Evolutionary conservation across 1,284 basidiomycete genomes (phyloP), one percentile per base, ranked within the genome.

Genomic region (Thelephora terrestris): DNA sequence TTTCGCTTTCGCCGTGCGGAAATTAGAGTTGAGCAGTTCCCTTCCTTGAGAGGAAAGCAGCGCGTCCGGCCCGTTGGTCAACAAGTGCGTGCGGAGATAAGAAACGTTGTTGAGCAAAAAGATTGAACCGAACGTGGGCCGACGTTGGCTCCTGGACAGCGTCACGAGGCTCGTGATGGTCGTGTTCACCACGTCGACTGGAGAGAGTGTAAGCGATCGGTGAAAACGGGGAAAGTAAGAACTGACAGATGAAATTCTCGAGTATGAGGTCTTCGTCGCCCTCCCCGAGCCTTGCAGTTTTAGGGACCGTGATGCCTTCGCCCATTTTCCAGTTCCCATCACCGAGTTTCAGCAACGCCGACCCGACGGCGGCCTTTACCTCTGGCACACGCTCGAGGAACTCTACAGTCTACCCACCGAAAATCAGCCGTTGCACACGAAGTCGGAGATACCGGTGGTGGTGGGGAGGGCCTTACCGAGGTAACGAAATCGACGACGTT

Each of bases 291-390:
- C 75, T 77, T 3, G 63, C 52, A 1, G 60, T 62, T 55, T 77
- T 79, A 4, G 74, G 75, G 2, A 81, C 76, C 54, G 74, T 73
- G 24, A 82, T 71, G 2, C 86, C 85, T 52, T 87, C 85, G 4
- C 87, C 86, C 86, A 90, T 89, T 64, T 78, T 85, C 86, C 87
- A 90, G 55, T 90, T 90, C 3, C 86, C 86, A 52, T 90, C 86
- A 1, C 86, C 86, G 1, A 90, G 72, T 1, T 77, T 75, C 39
- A 78, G 60, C 34, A 90, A 66, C 0, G 80, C 78, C 2, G 82
- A 68, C 1, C 74, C 74, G 10, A 79, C 83, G 0, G 81, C 84
- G 25, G 69, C 71, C 47, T 77, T 73, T 3, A 89, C 81, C 38
- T 81, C 75, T 1, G 84, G 81, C 5, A 90, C 64, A 45, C 75